A percentile compares a stretch with the other conserved stretches of the same genome.
Conservation (phyloP, 2,329 filamentous ascomycete species). For the Phaeosphaeriaceae sp. region DNA sequence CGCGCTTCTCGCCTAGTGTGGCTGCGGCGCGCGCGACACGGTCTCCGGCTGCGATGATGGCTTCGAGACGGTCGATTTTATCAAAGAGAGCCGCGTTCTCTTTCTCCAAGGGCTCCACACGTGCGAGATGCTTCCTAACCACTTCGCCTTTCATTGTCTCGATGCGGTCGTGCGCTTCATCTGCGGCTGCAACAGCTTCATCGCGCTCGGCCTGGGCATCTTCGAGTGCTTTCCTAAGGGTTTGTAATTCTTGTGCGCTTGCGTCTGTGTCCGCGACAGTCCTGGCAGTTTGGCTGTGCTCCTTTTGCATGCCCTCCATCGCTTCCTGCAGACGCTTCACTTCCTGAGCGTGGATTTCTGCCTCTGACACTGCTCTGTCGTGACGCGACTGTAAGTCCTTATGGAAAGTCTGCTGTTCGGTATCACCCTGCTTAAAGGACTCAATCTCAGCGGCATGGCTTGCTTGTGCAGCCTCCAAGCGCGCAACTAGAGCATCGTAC, state of each 20-base stretch:
- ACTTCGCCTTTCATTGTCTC: constrained; percentile 47
- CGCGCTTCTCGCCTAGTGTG: constrained; percentile 41
- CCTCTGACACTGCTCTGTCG: constrained; percentile 19
- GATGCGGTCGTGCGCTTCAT: constrained; percentile 42
- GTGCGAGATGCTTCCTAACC: constrained; percentile 44
- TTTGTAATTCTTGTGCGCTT: constrained; percentile 14
- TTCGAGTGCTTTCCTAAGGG: constrained; percentile 18
- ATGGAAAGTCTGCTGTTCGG: constrained; percentile 21
- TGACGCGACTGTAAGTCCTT: constrained; percentile 25
- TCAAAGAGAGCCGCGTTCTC: constrained; percentile 39
- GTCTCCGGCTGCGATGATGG: constrained; percentile 45
- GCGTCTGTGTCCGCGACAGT: constrained; percentile 12
- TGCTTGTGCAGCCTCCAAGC: constrained; percentile 26
- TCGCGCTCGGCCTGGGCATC: constrained; percentile 26
- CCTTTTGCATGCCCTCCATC: constrained; percentile 19
- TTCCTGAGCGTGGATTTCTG: constrained; percentile 17
- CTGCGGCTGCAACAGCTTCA: constrained; percentile 23
- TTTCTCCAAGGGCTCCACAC: constrained; percentile 42
- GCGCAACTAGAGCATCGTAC: constrained; percentile 32
- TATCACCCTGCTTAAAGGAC: constrained; percentile 20
- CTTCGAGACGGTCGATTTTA: constrained; percentile 43
- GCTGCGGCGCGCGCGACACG: constrained; percentile 45
- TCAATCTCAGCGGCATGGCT: constrained; percentile 32
- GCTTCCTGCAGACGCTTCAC: constrained; percentile 20
- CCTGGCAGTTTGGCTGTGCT: constrained; percentile 30